A percentile compares a stretch with the other conserved stretches of the same genome.
Evolutionary conservation across 768 basidiomycete genomes (phyloP).

Genomic region (Mycena sanguinolenta): DNA sequence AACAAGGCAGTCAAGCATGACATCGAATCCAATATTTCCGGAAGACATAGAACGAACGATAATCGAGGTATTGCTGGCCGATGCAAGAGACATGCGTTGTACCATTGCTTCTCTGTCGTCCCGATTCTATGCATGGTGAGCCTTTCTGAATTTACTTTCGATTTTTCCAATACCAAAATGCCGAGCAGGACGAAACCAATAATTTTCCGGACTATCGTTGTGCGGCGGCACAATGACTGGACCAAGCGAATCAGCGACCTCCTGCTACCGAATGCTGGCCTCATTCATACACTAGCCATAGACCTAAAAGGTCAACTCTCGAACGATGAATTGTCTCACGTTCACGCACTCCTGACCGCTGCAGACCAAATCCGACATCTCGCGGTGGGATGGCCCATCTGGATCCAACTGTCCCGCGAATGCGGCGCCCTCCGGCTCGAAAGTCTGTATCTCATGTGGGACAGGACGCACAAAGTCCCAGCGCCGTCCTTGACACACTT

Average conservation of each 20-base stretch:
- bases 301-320: neutral
- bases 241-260: conserved; percentile 3
- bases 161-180: neutral
- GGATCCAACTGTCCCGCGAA: conserved; percentile 4
- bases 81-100: too few relatives aligned
- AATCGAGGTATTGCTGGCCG: too few relatives aligned
- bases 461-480: neutral
- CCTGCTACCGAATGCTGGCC: conserved; percentile 2
- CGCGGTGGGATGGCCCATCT: conserved; percentile 17
- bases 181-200: conserved; percentile 9
- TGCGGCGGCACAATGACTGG: conserved; percentile 10
- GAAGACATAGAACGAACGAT: too few relatives aligned
- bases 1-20: too few relatives aligned
- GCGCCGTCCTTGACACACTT: neutral
- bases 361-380: neutral
- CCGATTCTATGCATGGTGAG: neutral
- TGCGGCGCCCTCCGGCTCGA: conserved; percentile 10
- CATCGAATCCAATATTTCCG: too few relatives aligned
- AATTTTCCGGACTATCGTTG: conserved; percentile 1
- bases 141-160: too few relatives aligned
- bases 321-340: neutral
- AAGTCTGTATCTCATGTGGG: conserved; percentile 24
- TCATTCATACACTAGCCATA: neutral
- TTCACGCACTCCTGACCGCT: neutral
- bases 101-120: too few relatives aligned